Evolutionary conservation across 2,329 filamentous ascomycete species (phyloP), one percentile per base, ranked within the genome.

Genomic region (Pseudopyricularia cyperi): DNA sequence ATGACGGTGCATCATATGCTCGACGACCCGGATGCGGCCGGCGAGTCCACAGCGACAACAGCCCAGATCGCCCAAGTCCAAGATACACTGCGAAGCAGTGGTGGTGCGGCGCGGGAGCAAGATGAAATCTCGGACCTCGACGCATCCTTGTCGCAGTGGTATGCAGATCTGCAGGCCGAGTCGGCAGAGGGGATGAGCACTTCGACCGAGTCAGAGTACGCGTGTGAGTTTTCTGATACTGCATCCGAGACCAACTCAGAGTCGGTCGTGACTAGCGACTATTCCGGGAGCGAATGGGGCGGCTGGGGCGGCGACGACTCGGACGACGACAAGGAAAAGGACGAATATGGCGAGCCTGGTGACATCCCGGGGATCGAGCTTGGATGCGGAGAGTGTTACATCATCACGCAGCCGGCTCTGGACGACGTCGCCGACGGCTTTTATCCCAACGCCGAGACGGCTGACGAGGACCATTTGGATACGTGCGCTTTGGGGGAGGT

Each of bases 1-100:
- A 93, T 97, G 87, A 96, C 89, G 22, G 91, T 97, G 0, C 91
- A 97, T 62, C 91, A 97, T 65, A 91, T 97, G 82, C 79, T 97
- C 2, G 91, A 96, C 71, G 78, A 82, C 53, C 79, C 78, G 1
- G 77, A 78, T 3, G 66, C 67, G 22, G 60, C 56, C 3, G 39
- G 26, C 39, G 55, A 54, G 44, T 22, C 49, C 34, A 53, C 57
- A 22, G 55, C 55, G 12, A 58, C 55, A 7, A 51, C 44, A 24
- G 48, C 54, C 6, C 55, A 54, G 19, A 34, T 46, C 7, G 14
- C 54, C 52, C 1, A 30, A 1, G 32, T 49, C 30, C 53, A 55
- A 19, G 52, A 53, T 26, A 56, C 24, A 57, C 65, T 42, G 28
- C 55, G 58, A 2, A 56, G 57, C 54, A 57, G 56, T 44, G 55